phyloP scores from a whole-genome alignment of 2,329 filamentous ascomycete species.

The Penicillium sp. region DNA sequence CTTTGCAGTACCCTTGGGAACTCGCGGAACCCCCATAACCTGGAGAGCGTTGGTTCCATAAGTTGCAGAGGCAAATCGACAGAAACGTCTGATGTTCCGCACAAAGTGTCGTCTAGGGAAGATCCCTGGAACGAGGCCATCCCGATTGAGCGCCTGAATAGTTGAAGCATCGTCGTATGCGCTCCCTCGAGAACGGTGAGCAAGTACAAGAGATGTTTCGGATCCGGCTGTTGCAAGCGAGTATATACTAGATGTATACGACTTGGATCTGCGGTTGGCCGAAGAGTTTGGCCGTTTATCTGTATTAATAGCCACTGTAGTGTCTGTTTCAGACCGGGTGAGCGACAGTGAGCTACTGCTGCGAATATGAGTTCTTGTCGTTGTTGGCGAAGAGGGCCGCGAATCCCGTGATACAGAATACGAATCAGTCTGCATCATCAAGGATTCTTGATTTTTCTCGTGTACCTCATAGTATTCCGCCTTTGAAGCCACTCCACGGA shows the following conservation, averaged over 20 bases:
- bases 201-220: constrained; percentile 51
- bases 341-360: constrained; percentile 50
- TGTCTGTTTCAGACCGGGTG: constrained; percentile 48
- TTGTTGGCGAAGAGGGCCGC: constrained; percentile 44
- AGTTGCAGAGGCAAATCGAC: constrained; percentile 53
- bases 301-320: constrained; percentile 36
- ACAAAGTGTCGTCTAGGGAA: constrained; percentile 53
- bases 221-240: constrained; percentile 51
- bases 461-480: constrained; percentile 42
- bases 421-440: constrained; percentile 48
- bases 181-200: constrained; percentile 47
- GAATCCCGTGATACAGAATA: constrained; percentile 43
- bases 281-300: constrained; percentile 37
- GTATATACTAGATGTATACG: constrained; percentile 51
- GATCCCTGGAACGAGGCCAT: constrained; percentile 51
- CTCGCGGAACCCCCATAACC: constrained; percentile 50
- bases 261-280: constrained; percentile 41
- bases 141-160: constrained; percentile 47
- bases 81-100: constrained; percentile 52
- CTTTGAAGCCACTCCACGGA: constrained; percentile 25
- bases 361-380: constrained; percentile 46
- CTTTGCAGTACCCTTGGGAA: constrained; percentile 35
- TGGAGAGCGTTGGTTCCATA: constrained; percentile 53
- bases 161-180: constrained; percentile 53
- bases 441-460: constrained; percentile 47